Base-by-base conservation (phyloP, 2,329 filamentous ascomycete species). In the Aspergillus nomiae region DNA sequence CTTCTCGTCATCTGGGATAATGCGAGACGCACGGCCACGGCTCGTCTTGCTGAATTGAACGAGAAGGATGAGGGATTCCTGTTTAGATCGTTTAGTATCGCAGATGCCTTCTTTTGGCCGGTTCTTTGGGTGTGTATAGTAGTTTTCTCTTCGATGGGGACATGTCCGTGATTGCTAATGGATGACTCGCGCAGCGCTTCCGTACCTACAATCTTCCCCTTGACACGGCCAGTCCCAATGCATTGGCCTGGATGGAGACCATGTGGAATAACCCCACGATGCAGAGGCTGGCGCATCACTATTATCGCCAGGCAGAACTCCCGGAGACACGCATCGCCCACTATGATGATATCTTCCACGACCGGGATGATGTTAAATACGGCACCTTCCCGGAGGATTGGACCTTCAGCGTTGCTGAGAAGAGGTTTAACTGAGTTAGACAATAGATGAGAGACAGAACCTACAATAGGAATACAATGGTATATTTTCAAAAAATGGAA, bases 71-170 rank as follows among this genome's bases (percentile, higher is more conserved):
- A 77, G n/a, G 71, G 72, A 1, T 78, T 77, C 62, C 63, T 78
- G 65, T 78, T 74, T 67, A 76, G 77, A 1, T 63, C 63, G 24
- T 78, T 78, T 63, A 73, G 75, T 50, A 77, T 78, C 63, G 76
- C 72, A 7, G 77, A 79, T 73, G 70, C 76, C 0, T 77, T 78
- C 55, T 79, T 74, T 59, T 78, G 76, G 77, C 76, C 75, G 2
- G 67, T 78, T 45, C 69, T 78, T 61, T 78, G 75, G 76, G 76
- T 78, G 63, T 60, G 59, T 43, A 36, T 36, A 46, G 2, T 28
- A 11, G 12, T 24, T 8, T 1, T 21, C 21, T 21, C 7, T 45
- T 8, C 19, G 4, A 11, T n/a, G 8, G n/a, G 12, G 14, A 16
- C 0, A 16, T 38, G 4, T 11, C 8, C 10, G 26, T n/a, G 21